phyloP scores from a whole-genome alignment of 495 filamentous ascomycete species.

The Tricharina praecox region DNA sequence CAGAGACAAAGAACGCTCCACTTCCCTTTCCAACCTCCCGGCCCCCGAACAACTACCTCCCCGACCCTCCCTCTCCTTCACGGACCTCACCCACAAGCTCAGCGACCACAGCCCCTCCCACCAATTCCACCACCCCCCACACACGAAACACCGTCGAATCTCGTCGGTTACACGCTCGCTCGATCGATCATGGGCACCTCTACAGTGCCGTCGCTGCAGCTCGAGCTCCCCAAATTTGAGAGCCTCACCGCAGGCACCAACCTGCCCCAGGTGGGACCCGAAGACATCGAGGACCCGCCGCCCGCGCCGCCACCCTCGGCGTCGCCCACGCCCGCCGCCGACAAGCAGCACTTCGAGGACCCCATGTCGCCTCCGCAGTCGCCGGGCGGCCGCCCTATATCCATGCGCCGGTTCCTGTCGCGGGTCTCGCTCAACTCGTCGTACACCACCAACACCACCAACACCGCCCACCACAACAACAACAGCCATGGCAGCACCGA shows the following conservation, averaged over 20 bases:
- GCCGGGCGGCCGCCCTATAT: conserved; percentile 22
- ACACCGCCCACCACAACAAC: not conserved
- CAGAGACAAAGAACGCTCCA: not conserved
- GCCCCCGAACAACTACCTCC: too few species aligned
- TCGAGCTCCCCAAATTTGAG: conserved; percentile 20
- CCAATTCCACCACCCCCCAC: not conserved
- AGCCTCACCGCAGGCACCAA: conserved; percentile 26
- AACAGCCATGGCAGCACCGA: conserved; percentile 7
- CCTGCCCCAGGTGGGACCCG: conserved; percentile 22
- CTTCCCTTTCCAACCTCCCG: not conserved
- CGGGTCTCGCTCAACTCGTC: conserved; percentile 28
- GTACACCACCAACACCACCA: conserved; percentile 17
- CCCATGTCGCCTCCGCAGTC: conserved; percentile 19
- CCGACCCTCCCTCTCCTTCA: not conserved
- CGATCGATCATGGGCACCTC: not conserved
- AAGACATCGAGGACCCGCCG: conserved; percentile 14
- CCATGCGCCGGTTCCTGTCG: conserved; percentile 30
- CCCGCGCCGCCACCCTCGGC: conserved; percentile 1
- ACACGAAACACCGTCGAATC: too few species aligned
- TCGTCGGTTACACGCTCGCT: too few species aligned
- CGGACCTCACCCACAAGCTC: not conserved
- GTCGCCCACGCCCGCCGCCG: conserved; percentile 6
- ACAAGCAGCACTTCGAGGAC: conserved; percentile 9
- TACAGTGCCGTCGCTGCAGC: conserved; percentile 6
- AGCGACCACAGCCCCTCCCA: not conserved